Evolutionary conservation across 2,329 filamentous ascomycete genomes (phyloP).

Genomic region (Fusarium equiseti): DNA sequence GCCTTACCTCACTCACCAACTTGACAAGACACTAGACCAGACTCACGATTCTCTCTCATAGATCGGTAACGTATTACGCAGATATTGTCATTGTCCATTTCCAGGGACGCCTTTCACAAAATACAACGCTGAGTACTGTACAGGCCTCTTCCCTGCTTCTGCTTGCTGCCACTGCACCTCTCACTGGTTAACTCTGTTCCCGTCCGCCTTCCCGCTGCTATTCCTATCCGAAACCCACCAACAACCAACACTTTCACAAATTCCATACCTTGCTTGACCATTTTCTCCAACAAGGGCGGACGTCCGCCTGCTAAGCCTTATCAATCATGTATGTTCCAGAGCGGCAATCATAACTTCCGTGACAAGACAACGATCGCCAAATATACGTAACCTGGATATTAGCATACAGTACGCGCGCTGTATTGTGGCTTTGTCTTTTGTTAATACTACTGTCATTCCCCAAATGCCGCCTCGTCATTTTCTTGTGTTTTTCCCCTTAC

Average conservation of each 20-base stretch:
- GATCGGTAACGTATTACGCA: neutral
- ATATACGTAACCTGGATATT: constrained; percentile 9
- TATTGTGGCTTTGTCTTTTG: constrained; percentile 32
- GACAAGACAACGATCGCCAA: neutral
- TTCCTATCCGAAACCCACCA: constrained; percentile 31
- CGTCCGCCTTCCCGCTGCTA: constrained; percentile 40
- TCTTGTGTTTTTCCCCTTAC: constrained; percentile 34
- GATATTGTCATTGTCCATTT: constrained; percentile 3
- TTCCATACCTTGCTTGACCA: neutral
- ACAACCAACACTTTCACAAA: constrained; percentile 12
- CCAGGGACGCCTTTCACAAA: constrained; percentile 7
- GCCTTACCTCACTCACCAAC: constrained; percentile 7
- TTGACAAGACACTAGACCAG: neutral
- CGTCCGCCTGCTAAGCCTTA: neutral
- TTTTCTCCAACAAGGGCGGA: neutral
- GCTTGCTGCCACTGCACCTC: constrained; percentile 30
- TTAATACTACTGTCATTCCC: constrained; percentile 29
- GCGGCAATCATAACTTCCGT: constrained; percentile 22
- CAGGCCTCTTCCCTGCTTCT: constrained; percentile 35
- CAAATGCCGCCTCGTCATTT: constrained; percentile 37
- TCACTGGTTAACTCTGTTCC: constrained; percentile 31
- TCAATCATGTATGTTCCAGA: constrained; percentile 9
- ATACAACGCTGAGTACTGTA: neutral
- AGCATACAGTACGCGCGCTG: constrained; percentile 2
- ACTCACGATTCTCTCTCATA: neutral